Base-by-base conservation (phyloP, 257 asterid genomes). In the Gentiana straminea region DNA sequence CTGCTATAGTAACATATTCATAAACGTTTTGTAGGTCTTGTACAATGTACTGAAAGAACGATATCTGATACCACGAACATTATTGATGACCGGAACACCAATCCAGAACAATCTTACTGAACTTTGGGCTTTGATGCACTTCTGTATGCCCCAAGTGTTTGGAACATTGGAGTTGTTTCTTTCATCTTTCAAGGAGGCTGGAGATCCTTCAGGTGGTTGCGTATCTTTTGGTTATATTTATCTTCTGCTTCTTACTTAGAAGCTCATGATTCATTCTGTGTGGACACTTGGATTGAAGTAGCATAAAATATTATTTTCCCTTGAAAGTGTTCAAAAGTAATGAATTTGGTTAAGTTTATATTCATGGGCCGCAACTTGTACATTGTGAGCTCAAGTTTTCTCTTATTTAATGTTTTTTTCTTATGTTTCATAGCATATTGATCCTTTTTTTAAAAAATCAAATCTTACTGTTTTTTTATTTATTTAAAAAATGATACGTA, bases 41-140 rank as follows among this genome's bases (percentile, higher is more conserved):
- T 84, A 84, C 71, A 77, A 61, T 66, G 78, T 80, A 48, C 77
- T 91, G 63, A 71, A 70, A 60, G 89, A 81, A 65, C 79, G 63
- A 56, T 91, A 79, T 75, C 60, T 83, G 73, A 78, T 87, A 76
- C 96, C 98, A 59, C 75, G 98, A 62, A 88, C 79, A 63, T 73
- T 91, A 82, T 79, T 91, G 77, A 79, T 91, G 86, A 87, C 96
- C 15, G 98, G 98, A 73, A 91, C 98, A 34, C 98, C 98, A 50
- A 79, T 91, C 64, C 98, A 91, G 72, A 91, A 91, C 81, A 91
- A 81, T 73, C 83, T 91, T 35, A 64, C 86, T 41, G 98, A 86
- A 73, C 94, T 86, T 65, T 91, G 96, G 98, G 94, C 96, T 45
- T 73, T 91, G 81, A 77, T 79, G 86, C 90, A 82, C 72, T 86